Evolutionary conservation across 805 yeast genomes (phyloP), one percentile per base, ranked within the genome.

Genomic region (Kregervanrija fluxuum): DNA sequence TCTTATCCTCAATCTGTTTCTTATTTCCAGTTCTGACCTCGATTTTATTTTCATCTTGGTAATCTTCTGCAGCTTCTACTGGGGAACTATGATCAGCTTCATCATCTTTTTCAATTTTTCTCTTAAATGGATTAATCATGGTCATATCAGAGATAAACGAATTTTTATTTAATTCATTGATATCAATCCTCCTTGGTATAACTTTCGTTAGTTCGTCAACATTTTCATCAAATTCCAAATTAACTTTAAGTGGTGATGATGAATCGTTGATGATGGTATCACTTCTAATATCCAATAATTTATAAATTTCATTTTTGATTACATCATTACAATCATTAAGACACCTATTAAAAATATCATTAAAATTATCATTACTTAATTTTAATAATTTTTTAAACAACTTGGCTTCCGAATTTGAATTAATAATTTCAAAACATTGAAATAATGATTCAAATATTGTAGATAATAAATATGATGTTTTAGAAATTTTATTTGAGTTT

Each of bases 101-200:
- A 28, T 38, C 46, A 28, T 12, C 31, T 11, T 40, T 35, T 14
- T 33, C 35, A 22, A 34, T 44, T 9, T 31, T 35, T 37, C 36
- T 37, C 44, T 30, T 36, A 33, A 50, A 57, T 1, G 72, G 69
- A 43, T 65, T 50, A 2, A 68, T 55, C 67, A 62, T 67, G 0
- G 72, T 66, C 66, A 68, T 62, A 45, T 66, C 71, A 5, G 64
- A 47, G n/a, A 41, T 33, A 36, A 46, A 15, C 6, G 32, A 22
- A 3, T 55, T n/a, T 49, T 53, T 15, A 50, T 43, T 8, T 39
- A 40, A 11, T 43, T 39, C 11, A 43, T 41, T 28, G 32, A 17
- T 13, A 38, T 38, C 8, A 35, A 43, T 13, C 37, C 53, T 48
- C 15, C 44, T 52, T 2, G 58, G 60, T 11, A 60, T 42, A 17